Base-by-base conservation (phyloP, 495 filamentous ascomycete species). In the Niebla homalea region DNA sequence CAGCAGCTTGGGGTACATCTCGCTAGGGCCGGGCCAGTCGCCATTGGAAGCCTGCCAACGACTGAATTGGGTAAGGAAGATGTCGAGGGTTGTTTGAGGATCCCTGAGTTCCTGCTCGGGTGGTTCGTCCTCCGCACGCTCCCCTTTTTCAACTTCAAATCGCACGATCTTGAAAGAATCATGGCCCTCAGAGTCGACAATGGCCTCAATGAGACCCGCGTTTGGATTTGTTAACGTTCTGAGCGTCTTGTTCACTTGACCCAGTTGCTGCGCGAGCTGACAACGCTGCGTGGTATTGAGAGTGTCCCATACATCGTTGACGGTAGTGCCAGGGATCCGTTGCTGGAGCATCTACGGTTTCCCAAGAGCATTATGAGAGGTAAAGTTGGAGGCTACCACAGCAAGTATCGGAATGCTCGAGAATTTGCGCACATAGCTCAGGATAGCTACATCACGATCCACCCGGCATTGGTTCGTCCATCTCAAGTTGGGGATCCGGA, bases 301-400 rank as follows among this genome's bases (percentile, higher is more conserved):
- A 0, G 11, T 42, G 14, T 12, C 20, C 46, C 48, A 59, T 1
- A 57, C 37, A 16, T 48, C 37, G 4, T 57, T 16, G 1, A 59
- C 37, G 20, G 46, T 47, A 5, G 15, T 35, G 14, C 57, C 57
- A 19, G 42, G 50, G 19, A 54, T 46, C n/a, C 46, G 35, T 12
- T 26, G 20, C 21, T 57, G 54, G 45, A 59, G 7, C 8, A 53
- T 50, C 18, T 59, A 59, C 12, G 54, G 54, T 5, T 43, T 53
- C 12, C 37, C 43, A 16, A 57, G 26, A 1, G 46, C 16, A 38
- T 59, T 57, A 1, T 57, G 19, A 16, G 6, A 14, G 14, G 21
- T 51, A 16, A 43, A 47, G 22, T 57, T 51, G 7, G 26, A n/a
- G 1, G 36, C 42, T 1, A 51, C 12, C 3, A 54, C 16, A n/a